Conservation (phyloP, 2,329 filamentous ascomycete species). For the Aureobasidium sp. region DNA sequence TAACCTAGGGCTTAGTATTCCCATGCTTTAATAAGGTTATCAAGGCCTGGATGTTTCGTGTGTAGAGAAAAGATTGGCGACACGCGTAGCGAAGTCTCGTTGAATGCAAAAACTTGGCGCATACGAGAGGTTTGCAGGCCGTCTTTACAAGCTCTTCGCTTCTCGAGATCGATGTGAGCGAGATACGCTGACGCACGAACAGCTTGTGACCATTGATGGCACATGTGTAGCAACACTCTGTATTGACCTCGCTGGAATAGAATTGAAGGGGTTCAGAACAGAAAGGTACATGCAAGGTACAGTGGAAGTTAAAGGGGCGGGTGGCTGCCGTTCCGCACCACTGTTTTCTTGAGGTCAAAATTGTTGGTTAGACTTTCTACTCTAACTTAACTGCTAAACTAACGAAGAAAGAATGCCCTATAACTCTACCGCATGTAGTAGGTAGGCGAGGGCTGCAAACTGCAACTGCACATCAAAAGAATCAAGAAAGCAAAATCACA, state of each 20-base stretch:
- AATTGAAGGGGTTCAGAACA: background rate
- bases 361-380: slow-evolving; percentile 1
- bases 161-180: too few relatives aligned
- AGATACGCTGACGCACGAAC: too few relatives aligned
- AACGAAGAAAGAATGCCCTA: background rate
- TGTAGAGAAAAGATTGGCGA: background rate
- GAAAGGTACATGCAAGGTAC: background rate
- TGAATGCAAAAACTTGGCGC: background rate
- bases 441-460: background rate
- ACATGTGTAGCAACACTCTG: too few relatives aligned
- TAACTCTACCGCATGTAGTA: background rate
- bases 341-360: background rate
- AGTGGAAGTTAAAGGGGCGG: background rate
- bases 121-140: background rate
- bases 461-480: background rate
- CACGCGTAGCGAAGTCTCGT: background rate
- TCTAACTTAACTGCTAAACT: slow-evolving; percentile 4
- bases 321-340: background rate
- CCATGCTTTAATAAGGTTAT: background rate
- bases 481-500: background rate
- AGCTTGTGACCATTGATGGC: background rate
- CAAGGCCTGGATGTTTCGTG: background rate
- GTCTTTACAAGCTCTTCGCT: background rate
- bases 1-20: background rate
- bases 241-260: background rate